A percentile compares a stretch with the other conserved stretches of the same genome.
Conservation (phyloP, 1,284 basidiomycete species). For the Chalciporus piperatoides region DNA sequence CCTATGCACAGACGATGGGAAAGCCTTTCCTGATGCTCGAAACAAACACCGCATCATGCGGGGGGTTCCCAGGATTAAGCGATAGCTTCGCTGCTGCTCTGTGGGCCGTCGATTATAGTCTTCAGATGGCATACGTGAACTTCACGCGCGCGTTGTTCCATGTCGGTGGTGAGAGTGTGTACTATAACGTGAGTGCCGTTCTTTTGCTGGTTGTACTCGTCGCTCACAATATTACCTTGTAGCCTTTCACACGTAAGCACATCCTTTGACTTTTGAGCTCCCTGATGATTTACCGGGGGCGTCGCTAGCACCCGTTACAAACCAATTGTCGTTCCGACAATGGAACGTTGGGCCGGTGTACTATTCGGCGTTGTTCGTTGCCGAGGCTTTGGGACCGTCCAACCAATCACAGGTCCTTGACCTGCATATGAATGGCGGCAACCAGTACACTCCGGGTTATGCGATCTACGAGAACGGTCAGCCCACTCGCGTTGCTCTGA, state of each 20-base stretch:
- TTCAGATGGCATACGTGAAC: slow-evolving; percentile 60
- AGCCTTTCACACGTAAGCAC: slow-evolving; percentile 35
- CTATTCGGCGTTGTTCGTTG: slow-evolving; percentile 64
- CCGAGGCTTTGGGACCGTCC: slow-evolving; percentile 63
- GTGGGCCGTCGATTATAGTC: slow-evolving; percentile 66
- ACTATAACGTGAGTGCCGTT: slow-evolving; percentile 53
- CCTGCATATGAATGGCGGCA: slow-evolving; percentile 46
- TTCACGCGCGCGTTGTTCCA: slow-evolving; percentile 59
- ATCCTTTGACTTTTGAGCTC: background rate
- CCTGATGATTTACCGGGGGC: slow-evolving; percentile 1
- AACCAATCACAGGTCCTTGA: slow-evolving; percentile 61
- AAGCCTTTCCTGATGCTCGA: too few relatives aligned
- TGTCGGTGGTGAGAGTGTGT: slow-evolving; percentile 64
- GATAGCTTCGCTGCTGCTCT: too few relatives aligned
- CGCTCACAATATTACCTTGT: background rate
- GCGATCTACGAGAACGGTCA: slow-evolving; percentile 64
- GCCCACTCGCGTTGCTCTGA: slow-evolving; percentile 56
- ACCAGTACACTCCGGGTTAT: slow-evolving; percentile 63
- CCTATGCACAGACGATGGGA: too few relatives aligned
- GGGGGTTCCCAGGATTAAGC: too few relatives aligned
- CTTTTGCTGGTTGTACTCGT: slow-evolving; percentile 1
- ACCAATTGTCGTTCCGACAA: slow-evolving; percentile 51
- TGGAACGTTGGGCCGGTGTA: slow-evolving; percentile 68
- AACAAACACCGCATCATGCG: too few relatives aligned
- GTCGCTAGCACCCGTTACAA: slow-evolving; percentile 52